Conservation (phyloP, 2,329 filamentous ascomycete genomes). For the Alternaria gansuensis region DNA sequence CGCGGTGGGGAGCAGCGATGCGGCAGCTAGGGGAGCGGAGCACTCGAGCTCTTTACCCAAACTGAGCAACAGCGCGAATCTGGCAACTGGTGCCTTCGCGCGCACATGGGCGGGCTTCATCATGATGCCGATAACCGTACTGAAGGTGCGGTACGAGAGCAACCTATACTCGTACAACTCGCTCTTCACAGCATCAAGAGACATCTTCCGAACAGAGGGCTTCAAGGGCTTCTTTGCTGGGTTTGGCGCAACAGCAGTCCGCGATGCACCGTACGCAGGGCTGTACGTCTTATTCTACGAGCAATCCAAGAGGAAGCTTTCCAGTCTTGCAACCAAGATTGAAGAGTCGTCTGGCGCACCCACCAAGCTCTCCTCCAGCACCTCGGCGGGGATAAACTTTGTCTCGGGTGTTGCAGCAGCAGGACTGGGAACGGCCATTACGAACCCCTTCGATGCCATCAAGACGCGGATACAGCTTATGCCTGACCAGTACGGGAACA, state of each 20-base stretch:
- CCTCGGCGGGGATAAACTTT: constrained; percentile 81
- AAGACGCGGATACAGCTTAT: constrained; percentile 95
- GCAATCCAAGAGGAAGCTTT: constrained; percentile 74
- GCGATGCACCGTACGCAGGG: constrained; percentile 96
- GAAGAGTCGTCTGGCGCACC: constrained; percentile 40
- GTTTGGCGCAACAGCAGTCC: constrained; percentile 89
- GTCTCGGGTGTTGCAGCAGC: constrained; percentile 82
- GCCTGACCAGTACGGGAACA: constrained; percentile 82
- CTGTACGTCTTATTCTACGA: constrained; percentile 96
- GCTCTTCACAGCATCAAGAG: constrained; percentile 73
- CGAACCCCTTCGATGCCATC: constrained; percentile 95
- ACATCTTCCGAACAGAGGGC: constrained; percentile 78
- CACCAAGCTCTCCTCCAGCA: constrained; percentile 37
- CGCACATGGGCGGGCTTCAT: constrained; percentile 87
- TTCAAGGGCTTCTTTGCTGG: constrained; percentile 88
- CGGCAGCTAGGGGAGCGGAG: constrained; percentile 25
- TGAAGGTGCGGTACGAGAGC: constrained; percentile 96
- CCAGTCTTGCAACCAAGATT: constrained; percentile 41
- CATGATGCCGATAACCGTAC: constrained; percentile 94
- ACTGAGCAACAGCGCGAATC: constrained; percentile 83
- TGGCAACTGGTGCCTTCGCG: constrained; percentile 83
- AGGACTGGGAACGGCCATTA: constrained; percentile 82
- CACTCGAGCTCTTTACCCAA: constrained; percentile 79
- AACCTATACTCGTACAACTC: constrained; percentile 85
- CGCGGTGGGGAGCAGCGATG: constrained; percentile 29